Base-by-base conservation (phyloP, 2,329 filamentous ascomycete genomes). In the Hirsutella minnesotensis region DNA sequence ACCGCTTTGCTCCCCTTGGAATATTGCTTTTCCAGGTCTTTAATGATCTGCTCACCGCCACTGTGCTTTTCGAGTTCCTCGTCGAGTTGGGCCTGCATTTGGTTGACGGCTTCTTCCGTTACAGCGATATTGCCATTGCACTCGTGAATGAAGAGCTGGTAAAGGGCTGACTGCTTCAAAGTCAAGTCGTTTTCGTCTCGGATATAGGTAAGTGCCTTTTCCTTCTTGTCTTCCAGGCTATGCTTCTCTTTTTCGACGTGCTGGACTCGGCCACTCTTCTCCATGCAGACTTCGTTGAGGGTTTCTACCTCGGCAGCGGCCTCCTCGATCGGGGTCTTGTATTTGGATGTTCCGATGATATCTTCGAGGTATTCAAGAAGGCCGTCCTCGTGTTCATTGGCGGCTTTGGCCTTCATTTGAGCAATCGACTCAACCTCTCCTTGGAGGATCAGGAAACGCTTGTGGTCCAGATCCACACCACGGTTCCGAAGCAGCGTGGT, bases 361-460 rank as follows among this genome's bases (percentile, higher is more conserved):
- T 98, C 92, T 61, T 98, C 92, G 0, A 98, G 77, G 50, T 98
- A 98, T 61, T 98, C 92, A 16, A 98, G 72, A 3, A 98, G 75
- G 12, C 92, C 92, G 55, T 98, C 92, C 47, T 98, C 92, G 56
- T 96, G 90, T 60, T 98, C 92, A 53, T 86, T 90, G 35, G 76
- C 81, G 4, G 94, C 92, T 62, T 98, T 98, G 16, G 94, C 75
- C 64, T 98, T 98, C 92, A 98, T 98, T 64, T 96, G 92, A 7
- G 92, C 90, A 58, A 98, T 98, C 0, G 90, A 95, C 62, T 98
- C 92, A 46, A 98, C 92, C 61, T 98, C 92, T 56, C 92, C 92
- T 62, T 98, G 92, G 10, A 98, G 69, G 56, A 98, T 98, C 42
- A 98, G 68, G 66, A 98, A 98, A 46, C 92, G 86, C 66, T 98